phyloP scores from a whole-genome alignment of 23 red algal species.

The Cyanidioschyzon merolae region DNA sequence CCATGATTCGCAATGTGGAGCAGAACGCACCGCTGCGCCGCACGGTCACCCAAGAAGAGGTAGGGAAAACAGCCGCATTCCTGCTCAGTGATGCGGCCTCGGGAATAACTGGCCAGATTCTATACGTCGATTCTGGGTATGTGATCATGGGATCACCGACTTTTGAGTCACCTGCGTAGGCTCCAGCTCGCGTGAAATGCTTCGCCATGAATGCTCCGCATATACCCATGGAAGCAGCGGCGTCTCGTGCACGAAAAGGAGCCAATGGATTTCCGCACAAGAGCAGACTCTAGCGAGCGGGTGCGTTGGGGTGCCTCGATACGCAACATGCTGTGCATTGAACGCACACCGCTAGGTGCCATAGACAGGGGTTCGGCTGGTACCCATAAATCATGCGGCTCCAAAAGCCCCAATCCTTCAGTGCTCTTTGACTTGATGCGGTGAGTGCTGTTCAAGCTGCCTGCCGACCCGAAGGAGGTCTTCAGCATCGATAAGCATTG shows the following conservation, averaged over 20 bases:
- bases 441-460: not conserved
- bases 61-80: constrained; percentile 80
- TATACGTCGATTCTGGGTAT: constrained; percentile 93
- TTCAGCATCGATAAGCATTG: not conserved
- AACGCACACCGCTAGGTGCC: no score
- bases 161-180: constrained; percentile 9
- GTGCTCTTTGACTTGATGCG: not conserved
- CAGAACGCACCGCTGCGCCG: constrained; percentile 57
- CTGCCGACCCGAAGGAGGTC: constrained; percentile 3
- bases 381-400: no score
- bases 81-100: constrained; percentile 62
- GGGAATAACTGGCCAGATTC: constrained; percentile 88
- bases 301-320: no score
- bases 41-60: constrained; percentile 72
- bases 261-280: no score
- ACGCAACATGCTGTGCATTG: no score
- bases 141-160: constrained; percentile 74
- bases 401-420: no score
- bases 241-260: not conserved
- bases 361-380: no score
- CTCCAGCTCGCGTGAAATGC: not conserved
- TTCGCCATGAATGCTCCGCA: not conserved
- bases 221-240: not conserved
- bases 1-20: constrained; percentile 92
- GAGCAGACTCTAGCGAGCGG: no score